These are phyloP conservation scores for Lolium multiflorum DNA, from an alignment of 176 grass and related monocot genomes.

Conservation along the genomic window DNA sequence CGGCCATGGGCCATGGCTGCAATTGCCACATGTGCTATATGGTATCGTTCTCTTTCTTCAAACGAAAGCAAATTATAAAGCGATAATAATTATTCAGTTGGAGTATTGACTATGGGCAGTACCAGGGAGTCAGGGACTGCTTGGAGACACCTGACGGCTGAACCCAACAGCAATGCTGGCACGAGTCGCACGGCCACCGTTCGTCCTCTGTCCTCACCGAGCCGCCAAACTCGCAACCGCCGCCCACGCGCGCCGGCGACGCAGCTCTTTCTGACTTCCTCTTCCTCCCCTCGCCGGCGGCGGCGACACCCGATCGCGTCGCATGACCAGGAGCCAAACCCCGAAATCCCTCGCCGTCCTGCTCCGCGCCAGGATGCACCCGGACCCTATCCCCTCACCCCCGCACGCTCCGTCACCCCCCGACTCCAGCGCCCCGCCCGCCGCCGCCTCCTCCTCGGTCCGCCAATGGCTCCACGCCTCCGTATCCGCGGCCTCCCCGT, in stretches of 20 bases:
- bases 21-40: too few relatives aligned
- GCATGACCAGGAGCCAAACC: conserved; percentile 72
- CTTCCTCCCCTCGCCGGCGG: conserved; percentile 6
- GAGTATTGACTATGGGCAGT: too few relatives aligned
- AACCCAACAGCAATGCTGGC: conserved; percentile 21
- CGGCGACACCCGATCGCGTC: not conserved
- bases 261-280: not conserved
- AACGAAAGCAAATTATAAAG: too few relatives aligned
- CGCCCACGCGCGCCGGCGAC: not conserved
- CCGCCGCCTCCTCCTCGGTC: conserved; percentile 17
- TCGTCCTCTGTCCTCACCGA: not conserved
- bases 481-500: conserved; percentile 44
- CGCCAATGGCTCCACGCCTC: conserved; percentile 70
- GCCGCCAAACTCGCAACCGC: not conserved
- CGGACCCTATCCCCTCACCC: conserved; percentile 27
- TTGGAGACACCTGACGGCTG: not conserved
- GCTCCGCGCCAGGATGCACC: conserved; percentile 78
- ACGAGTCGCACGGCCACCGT: not conserved
- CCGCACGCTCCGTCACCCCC: conserved; percentile 15
- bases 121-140: not conserved
- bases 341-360: conserved; percentile 70
- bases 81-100: too few relatives aligned
- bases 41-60: too few relatives aligned
- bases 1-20: too few relatives aligned
- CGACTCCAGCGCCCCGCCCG: not conserved